Percentiles rank a stretch among this genome's conserved stretches.
phyloP scores from a whole-genome alignment of 208 protist species.

The Phytomonas francai region DNA sequence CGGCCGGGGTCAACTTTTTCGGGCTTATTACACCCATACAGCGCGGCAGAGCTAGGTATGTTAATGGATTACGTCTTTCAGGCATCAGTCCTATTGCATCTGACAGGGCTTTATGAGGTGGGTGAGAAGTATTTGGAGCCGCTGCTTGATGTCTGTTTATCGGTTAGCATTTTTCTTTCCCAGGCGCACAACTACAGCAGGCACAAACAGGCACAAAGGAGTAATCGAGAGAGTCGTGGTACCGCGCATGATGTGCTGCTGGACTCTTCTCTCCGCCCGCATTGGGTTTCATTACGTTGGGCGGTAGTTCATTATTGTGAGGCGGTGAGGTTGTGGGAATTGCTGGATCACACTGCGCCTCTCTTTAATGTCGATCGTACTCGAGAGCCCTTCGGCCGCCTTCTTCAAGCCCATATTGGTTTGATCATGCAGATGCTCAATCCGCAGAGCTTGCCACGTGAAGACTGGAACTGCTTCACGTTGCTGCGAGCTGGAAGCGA shows the following conservation, averaged over 20 bases:
- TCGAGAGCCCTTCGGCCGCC: conserved; percentile 16
- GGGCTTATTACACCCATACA: not conserved
- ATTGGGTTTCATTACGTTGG: conserved; percentile 47
- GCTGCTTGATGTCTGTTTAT: conserved; percentile 47
- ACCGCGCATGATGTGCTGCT: not conserved
- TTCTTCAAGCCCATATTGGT: conserved; percentile 38
- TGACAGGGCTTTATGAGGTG: conserved; percentile 48
- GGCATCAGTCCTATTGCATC: conserved; percentile 52
- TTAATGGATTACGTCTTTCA: conserved; percentile 15
- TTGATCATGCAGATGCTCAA: conserved; percentile 6
- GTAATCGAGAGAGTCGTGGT: not conserved
- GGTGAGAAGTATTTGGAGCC: conserved; percentile 59
- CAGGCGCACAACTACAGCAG: not conserved
- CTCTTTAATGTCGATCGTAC: conserved; percentile 23
- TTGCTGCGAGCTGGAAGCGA: not conserved
- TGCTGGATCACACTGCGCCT: conserved; percentile 36
- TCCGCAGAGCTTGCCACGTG: not conserved
- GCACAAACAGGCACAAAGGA: conserved; percentile 3
- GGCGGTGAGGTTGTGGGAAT: conserved; percentile 46
- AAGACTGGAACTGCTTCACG: conserved; percentile 9
- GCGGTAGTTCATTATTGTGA: conserved; percentile 53
- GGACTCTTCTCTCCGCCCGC: not conserved
- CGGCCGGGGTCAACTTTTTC: not conserved
- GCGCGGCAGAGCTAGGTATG: not conserved
- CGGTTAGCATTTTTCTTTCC: conserved; percentile 57